Evolutionary conservation across 306 rosid genomes (phyloP), one percentile per base, ranked within the genome.

Genomic region (Acacia crassicarpa): DNA sequence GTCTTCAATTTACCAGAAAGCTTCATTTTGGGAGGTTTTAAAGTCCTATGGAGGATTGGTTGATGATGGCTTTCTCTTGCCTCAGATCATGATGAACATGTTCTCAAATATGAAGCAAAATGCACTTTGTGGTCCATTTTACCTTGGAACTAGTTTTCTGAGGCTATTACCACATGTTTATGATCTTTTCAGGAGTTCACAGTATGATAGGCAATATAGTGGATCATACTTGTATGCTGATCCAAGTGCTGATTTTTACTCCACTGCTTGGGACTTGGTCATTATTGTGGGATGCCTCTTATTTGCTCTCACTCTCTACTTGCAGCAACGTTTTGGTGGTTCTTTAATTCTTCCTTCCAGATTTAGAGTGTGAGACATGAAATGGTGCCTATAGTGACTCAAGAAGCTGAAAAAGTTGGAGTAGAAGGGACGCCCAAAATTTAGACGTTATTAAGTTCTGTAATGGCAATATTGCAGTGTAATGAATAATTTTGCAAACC

Each of bases 1-100:
- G 25, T 19, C 63, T 6, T 0, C 71, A 20, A 14, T 4, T 17
- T 58, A 71, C 85, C 80, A 25, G 56, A 70, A 56, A 8, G 7
- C 23, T 81, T 72, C 83, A 71, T 69, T 85, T 59, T 82, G 89
- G 89, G 84, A 81, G 73, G 78, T 70, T 80, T 75, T 81, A 8
- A 88, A 85, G 72, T 83, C 88, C 48, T 89, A 80, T n/a, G 83
- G 82, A 45, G 90, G 86, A 41, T 83, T 88, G 80, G 83, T 91
- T 6, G 72, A 84, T 78, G 93, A 89, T 63, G 84, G 90, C 4
- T 91, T 91, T 84, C 88, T 91, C 68, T 76, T 93, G 74, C 96
- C 98, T 58, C 94, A 91, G 70, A 87, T 90, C 15, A 66, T 88
- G 30, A 80, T 89, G 30, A 91, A 90, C 85, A 2, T 88, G 81